phyloP scores from a whole-genome alignment of 1,284 basidiomycete species.

The Trichosporon coremiiforme region DNA sequence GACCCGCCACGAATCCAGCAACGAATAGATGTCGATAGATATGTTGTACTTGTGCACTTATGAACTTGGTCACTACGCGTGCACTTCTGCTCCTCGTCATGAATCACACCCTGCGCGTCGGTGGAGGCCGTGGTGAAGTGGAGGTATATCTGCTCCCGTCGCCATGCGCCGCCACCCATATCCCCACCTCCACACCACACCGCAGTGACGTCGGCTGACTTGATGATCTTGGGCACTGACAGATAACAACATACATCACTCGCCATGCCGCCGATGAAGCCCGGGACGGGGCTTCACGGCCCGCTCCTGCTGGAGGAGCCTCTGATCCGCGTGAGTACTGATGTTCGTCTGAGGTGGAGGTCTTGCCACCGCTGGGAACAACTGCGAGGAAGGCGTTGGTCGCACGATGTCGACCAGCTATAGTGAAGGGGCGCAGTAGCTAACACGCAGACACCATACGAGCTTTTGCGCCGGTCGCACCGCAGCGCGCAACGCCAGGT shows the following conservation, averaged over 20 bases:
- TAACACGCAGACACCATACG: constrained; percentile 53
- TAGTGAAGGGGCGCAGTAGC: not conserved
- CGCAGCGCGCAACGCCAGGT: constrained; percentile 55
- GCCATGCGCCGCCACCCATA: not conserved
- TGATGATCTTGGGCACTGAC: not conserved
- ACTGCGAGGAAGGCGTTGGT: not conserved
- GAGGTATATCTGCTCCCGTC: constrained; percentile 9
- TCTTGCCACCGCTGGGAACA: not conserved
- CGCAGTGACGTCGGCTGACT: not conserved
- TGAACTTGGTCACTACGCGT: constrained; percentile 4
- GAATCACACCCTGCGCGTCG: not conserved
- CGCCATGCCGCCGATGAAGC: constrained; percentile 27
- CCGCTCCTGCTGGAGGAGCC: constrained; percentile 51
- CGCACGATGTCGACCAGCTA: not conserved
- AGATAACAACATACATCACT: not conserved
- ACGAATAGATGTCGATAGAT: not conserved
- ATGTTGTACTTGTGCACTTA: constrained; percentile 12
- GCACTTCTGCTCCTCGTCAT: not conserved
- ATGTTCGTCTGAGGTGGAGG: not conserved
- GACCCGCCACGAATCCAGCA: not conserved
- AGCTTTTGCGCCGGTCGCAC: constrained; percentile 55
- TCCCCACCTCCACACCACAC: constrained; percentile 7
- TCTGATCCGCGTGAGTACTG: constrained; percentile 45
- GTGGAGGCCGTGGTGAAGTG: constrained; percentile 6
- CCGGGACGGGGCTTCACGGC: constrained; percentile 33